Conservation (phyloP, 257 asterid genomes). For the Jacaranda mimosifolia region DNA sequence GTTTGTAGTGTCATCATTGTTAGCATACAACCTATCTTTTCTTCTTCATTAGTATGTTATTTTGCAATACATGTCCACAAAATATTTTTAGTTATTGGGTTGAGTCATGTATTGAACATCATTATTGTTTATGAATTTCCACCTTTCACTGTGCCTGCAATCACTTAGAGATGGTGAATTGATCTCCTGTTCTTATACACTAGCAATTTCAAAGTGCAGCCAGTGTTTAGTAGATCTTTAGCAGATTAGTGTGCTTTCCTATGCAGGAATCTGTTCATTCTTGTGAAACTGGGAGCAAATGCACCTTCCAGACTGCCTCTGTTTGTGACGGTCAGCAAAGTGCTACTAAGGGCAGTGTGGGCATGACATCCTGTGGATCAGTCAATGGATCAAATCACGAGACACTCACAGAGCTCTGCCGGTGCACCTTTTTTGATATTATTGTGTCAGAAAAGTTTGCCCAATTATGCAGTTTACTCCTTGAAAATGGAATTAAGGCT, state of each 20-base stretch:
- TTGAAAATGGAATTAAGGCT: slow-evolving; percentile 64
- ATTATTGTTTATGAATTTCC: neutral
- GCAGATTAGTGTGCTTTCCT: slow-evolving; percentile 20
- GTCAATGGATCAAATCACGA: slow-evolving; percentile 40
- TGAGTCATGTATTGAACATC: slow-evolving; percentile 1
- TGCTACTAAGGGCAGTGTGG: slow-evolving; percentile 38
- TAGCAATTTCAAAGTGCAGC: neutral
- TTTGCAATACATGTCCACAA: neutral
- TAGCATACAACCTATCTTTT: slow-evolving; percentile 16
- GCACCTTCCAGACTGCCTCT: slow-evolving; percentile 42
- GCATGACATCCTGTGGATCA: slow-evolving; percentile 43
- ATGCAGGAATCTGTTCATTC: slow-evolving; percentile 59
- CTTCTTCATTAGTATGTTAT: neutral
- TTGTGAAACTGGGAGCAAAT: slow-evolving; percentile 51
- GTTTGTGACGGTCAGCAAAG: slow-evolving; percentile 34
- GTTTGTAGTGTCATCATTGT: slow-evolving; percentile 39
- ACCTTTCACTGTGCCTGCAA: neutral
- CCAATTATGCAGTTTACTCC: slow-evolving; percentile 60
- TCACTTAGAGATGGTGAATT: neutral
- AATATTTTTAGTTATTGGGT: neutral
- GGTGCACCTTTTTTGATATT: slow-evolving; percentile 54
- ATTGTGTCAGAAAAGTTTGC: slow-evolving; percentile 69
- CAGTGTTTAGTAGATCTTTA: neutral
- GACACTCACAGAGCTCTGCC: slow-evolving; percentile 58
- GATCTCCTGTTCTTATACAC: neutral